Conservation (phyloP, 768 basidiomycete genomes). For the Lentinula lateritia region DNA sequence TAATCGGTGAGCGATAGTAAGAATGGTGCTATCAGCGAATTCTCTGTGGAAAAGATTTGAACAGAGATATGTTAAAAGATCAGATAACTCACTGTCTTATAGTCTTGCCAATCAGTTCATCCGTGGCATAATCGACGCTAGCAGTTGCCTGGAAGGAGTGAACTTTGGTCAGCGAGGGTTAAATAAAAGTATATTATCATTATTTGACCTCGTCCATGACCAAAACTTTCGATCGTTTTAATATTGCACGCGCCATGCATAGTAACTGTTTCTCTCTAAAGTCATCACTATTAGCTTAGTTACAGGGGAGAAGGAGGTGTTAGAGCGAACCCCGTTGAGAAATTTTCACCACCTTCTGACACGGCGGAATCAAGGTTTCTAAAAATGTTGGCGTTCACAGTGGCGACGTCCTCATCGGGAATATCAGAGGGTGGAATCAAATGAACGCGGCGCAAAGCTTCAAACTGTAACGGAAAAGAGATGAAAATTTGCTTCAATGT, state of each 20-base stretch:
- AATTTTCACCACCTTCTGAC: conserved; percentile 86
- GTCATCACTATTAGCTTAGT: background rate
- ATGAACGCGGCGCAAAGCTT: conserved; percentile 80
- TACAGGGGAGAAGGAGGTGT: background rate
- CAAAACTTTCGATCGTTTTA: conserved; percentile 71
- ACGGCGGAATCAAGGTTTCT: conserved; percentile 68
- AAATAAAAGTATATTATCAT: conserved; percentile 10
- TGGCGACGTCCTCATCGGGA: conserved; percentile 37
- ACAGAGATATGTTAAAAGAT: background rate
- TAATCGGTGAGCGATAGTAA: conserved; percentile 79
- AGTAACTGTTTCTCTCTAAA: conserved; percentile 75
- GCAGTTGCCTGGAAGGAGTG: conserved; percentile 30
- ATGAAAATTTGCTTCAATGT: background rate
- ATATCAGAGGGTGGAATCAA: conserved; percentile 49
- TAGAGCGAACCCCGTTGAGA: conserved; percentile 67
- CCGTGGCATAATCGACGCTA: conserved; percentile 82
- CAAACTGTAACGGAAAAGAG: conserved; percentile 42
- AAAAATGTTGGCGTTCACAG: conserved; percentile 71
- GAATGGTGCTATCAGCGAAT: conserved; percentile 75
- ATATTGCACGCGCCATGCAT: conserved; percentile 84
- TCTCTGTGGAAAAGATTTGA: conserved; percentile 33
- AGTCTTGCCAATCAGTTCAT: conserved; percentile 80
- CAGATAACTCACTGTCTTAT: conserved; percentile 59
- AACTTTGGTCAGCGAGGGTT: background rate
- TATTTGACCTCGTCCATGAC: conserved; percentile 75